Conservation (phyloP, 75 land plant species). For the Adiantum capillusveneris region DNA sequence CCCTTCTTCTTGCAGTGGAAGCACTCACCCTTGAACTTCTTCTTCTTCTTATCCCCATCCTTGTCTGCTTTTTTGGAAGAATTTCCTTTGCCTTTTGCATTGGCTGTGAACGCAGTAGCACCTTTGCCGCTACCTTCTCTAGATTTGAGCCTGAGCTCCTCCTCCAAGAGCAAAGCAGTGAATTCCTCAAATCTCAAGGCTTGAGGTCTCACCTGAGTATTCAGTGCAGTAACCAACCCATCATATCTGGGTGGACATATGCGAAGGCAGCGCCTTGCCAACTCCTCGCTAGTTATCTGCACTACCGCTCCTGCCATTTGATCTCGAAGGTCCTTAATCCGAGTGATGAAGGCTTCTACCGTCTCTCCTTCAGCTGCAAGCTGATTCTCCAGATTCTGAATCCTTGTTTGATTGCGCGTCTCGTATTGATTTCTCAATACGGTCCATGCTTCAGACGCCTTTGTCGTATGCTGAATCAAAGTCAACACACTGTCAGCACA, state of each 20-base stretch:
- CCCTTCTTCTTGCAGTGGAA: neutral
- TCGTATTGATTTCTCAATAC: neutral
- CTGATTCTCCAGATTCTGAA: neutral
- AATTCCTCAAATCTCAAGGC: neutral
- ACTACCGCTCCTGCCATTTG: neutral
- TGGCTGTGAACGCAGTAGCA: neutral
- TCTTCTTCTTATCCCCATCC: neutral
- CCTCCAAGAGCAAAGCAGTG: neutral
- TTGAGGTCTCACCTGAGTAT: neutral
- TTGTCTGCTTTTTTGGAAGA: neutral
- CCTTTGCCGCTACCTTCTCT: neutral
- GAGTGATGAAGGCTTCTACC: neutral
- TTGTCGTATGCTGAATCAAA: neutral
- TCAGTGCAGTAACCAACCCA: neutral
- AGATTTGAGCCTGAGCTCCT: neutral
- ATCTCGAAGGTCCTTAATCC: neutral
- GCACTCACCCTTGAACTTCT: neutral
- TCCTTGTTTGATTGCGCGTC: too few species aligned
- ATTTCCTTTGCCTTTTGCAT: neutral
- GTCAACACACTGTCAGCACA: neutral
- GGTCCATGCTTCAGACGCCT: neutral
- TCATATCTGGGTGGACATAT: neutral
- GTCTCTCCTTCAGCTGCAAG: constrained; percentile 1
- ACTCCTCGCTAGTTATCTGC: neutral
- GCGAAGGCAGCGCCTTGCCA: neutral